These are phyloP conservation scores for Acephala macrosclerotiorum DNA, from an alignment of 2,329 filamentous ascomycete species.

Conservation along the genomic window DNA sequence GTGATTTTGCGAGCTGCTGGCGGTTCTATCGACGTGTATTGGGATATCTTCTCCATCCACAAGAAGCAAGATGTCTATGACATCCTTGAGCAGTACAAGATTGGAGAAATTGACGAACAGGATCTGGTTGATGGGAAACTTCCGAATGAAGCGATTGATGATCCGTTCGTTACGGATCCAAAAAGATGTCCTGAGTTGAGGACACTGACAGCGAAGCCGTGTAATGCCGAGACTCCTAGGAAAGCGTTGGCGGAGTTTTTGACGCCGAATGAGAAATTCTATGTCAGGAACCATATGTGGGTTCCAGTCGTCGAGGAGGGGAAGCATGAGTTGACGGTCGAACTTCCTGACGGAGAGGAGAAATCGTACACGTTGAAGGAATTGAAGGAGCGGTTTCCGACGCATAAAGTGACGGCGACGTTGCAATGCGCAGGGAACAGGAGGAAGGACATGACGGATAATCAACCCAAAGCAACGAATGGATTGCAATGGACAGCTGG, in stretches of 20 bases:
- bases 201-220: not conserved
- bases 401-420: not conserved
- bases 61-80: constrained; percentile 10
- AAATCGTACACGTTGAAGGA: constrained; percentile 3
- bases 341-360: not conserved
- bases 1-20: constrained; percentile 1
- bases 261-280: not conserved
- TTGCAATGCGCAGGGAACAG: constrained; percentile 7
- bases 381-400: constrained; percentile 1
- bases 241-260: not conserved
- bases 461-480: not conserved
- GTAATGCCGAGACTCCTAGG: not conserved
- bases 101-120: constrained; percentile 3
- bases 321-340: constrained; percentile 2
- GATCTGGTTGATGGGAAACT: constrained; percentile 7
- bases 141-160: constrained; percentile 1
- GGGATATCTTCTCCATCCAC: constrained; percentile 7
- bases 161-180: not conserved
- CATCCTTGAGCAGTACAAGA: constrained; percentile 7
- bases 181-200: not conserved
- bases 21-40: not conserved
- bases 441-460: constrained; percentile 7
- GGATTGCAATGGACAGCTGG: constrained; percentile 5
- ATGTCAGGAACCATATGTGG: constrained; percentile 3
- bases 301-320: not conserved